A percentile compares a stretch with the other conserved stretches of the same genome.
Evolutionary conservation across 352 stramenopile species (phyloP).

Genomic region (Blastocystis sp.): DNA sequence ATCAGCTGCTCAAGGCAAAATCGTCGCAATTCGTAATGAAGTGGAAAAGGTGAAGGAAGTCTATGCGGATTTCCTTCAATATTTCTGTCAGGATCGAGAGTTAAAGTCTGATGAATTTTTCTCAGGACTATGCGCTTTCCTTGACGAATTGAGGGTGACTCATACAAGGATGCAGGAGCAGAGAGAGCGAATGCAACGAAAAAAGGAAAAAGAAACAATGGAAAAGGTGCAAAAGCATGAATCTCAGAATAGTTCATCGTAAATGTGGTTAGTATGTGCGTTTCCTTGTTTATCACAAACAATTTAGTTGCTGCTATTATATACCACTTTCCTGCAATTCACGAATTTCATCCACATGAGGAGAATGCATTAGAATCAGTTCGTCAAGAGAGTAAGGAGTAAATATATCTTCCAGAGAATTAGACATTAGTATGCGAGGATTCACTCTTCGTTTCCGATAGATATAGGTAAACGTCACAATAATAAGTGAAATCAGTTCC

Average conservation of each 20-base stretch:
- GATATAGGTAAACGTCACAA: not conserved
- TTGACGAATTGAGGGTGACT: not conserved
- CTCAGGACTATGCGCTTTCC: not conserved
- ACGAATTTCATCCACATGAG: not conserved
- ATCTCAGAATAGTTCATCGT: not conserved
- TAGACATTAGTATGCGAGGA: not conserved
- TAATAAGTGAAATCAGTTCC: not conserved
- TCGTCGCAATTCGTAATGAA: not conserved
- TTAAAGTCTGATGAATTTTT: conserved; percentile 54
- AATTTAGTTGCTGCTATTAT: not conserved
- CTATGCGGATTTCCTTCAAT: not conserved
- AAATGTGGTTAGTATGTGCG: not conserved
- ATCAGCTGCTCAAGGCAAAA: not conserved
- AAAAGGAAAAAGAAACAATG: conserved; percentile 39
- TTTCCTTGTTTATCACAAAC: not conserved
- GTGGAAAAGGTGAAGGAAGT: not conserved
- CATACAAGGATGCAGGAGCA: not conserved
- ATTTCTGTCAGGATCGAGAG: conserved; percentile 24
- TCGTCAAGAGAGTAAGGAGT: not conserved
- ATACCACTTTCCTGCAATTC: not conserved
- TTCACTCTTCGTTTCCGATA: conserved; percentile 33
- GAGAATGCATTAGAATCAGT: conserved; percentile 10
- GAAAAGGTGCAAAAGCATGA: not conserved
- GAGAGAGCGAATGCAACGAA: not conserved
- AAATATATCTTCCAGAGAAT: conserved; percentile 24